phyloP scores from a whole-genome alignment of 2,329 filamentous ascomycete genomes.

The Dothidotthia symphoricarpi region DNA sequence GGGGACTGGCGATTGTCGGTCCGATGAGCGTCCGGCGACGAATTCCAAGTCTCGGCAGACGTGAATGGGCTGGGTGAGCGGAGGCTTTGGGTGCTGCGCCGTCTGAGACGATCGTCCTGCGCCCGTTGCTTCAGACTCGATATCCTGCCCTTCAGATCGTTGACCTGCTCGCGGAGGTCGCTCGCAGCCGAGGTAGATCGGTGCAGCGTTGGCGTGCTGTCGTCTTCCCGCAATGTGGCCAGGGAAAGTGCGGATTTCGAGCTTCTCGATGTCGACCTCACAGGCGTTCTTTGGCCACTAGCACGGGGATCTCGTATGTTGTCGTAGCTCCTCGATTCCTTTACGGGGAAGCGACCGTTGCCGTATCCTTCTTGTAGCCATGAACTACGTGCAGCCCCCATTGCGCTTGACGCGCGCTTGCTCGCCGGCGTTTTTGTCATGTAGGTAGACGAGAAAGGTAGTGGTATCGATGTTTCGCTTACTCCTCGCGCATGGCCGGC shows the following conservation, averaged over 20 bases:
- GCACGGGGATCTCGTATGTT: conserved; percentile 36
- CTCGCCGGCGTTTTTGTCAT: conserved; percentile 24
- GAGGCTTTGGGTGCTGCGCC: conserved; percentile 72
- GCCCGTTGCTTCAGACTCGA: conserved; percentile 76
- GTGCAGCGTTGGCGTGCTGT: conserved; percentile 45
- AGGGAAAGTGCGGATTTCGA: conserved; percentile 37
- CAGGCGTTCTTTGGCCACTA: conserved; percentile 28
- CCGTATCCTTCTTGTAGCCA: conserved; percentile 40
- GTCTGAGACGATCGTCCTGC: conserved; percentile 72
- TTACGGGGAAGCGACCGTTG: conserved; percentile 37
- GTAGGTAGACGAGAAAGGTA: conserved; percentile 34
- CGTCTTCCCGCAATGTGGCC: conserved; percentile 46
- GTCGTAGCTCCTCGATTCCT: conserved; percentile 44
- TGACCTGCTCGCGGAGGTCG: conserved; percentile 78
- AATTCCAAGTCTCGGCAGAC: conserved; percentile 62
- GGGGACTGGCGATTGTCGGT: conserved; percentile 16
- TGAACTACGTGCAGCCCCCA: conserved; percentile 39
- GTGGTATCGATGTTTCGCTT: conserved; percentile 44
- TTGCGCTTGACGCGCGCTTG: conserved; percentile 42
- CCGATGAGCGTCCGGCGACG: conserved; percentile 37
- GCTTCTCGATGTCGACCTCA: conserved; percentile 43
- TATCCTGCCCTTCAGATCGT: conserved; percentile 80
- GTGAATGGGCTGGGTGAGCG: conserved; percentile 78
- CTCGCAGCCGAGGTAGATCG: conserved; percentile 71
- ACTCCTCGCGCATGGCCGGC: conserved; percentile 39